These are phyloP conservation scores for Vigna unguiculata DNA, from an alignment of 306 rosid genomes.

Conservation along the genomic window DNA sequence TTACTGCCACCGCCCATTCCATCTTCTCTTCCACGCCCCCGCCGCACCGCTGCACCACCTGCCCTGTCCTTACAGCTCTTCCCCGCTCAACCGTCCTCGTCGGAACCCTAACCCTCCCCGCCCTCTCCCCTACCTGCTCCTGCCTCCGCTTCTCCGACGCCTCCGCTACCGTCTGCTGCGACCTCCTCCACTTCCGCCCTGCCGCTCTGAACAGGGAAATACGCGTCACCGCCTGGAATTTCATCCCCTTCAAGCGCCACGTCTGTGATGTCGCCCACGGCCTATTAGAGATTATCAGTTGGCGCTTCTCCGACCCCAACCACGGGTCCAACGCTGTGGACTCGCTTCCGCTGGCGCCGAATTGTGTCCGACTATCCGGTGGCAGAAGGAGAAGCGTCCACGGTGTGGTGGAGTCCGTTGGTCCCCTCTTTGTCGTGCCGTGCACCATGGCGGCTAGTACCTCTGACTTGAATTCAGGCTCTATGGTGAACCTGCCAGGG, in stretches of 20 bases:
- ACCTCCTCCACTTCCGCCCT: slow-evolving; percentile 62
- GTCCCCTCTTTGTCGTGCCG: slow-evolving; percentile 66
- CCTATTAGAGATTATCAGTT: slow-evolving; percentile 79
- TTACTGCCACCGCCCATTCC: slow-evolving; percentile 62
- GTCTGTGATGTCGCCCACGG: slow-evolving; percentile 36
- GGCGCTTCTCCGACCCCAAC: slow-evolving; percentile 56
- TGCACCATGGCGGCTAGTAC: slow-evolving; percentile 47
- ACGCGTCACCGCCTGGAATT: slow-evolving; percentile 74
- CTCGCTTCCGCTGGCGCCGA: slow-evolving; percentile 44
- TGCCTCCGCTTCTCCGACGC: slow-evolving; percentile 80
- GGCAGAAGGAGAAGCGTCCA: slow-evolving; percentile 43
- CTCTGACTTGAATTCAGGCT: slow-evolving; percentile 34
- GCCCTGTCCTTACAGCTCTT: slow-evolving; percentile 57
- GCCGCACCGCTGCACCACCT: slow-evolving; percentile 27
- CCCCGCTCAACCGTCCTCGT: slow-evolving; percentile 54
- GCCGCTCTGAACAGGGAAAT: slow-evolving; percentile 54
- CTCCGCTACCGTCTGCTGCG: slow-evolving; percentile 76
- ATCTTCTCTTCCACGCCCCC: slow-evolving; percentile 10
- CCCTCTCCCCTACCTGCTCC: slow-evolving; percentile 54
- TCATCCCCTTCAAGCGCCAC: slow-evolving; percentile 64
- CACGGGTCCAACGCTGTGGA: slow-evolving; percentile 31
- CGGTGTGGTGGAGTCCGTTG: slow-evolving; percentile 66
- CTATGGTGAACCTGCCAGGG: slow-evolving; percentile 54
- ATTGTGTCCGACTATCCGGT: not conserved
- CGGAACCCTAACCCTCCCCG: slow-evolving; percentile 68